Base-by-base conservation (phyloP, 2,329 filamentous ascomycete species). In the Leptographium procerum region DNA sequence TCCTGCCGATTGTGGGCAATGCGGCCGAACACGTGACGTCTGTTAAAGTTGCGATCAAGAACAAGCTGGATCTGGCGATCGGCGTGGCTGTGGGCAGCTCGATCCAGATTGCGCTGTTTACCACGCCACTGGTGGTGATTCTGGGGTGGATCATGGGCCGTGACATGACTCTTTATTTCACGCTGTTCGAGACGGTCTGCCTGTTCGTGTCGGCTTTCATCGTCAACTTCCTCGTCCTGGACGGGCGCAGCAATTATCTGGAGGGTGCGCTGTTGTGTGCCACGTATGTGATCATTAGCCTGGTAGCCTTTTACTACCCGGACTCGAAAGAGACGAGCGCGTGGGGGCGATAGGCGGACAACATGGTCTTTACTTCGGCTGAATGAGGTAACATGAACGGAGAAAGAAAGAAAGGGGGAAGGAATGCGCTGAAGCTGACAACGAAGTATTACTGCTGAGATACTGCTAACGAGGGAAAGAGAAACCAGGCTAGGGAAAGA, bases 171-270 rank as follows among this genome's bases (percentile, higher is more conserved):
- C 78, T 95, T 36, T 91, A 92, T 74, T 95, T 95, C 71, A 89
- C 89, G 61, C 79, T 90, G 54, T 95, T 95, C 71, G 89, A 95
- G 78, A 95, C 89, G 0, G 87, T 94, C 26, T 89, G 87, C 59
- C 81, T 95, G 66, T 95, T 95, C 71, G 83, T 92, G 56, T 88
- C 84, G 56, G 85, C 90, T 9, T 85, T 95, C 63, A 90, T 95
- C 62, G 88, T 92, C 71, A 94, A 92, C 72, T 95, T 94, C 69
- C 73, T 95, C 60, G 89, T 95, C 54, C 76, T 92, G 61, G 90
- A 95, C 66, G 89, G 89, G 13, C 81, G 90, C 69, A 90, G 86
- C 69, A 95, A 95, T 68, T 95, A 94, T 66, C 81, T 95, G 14
- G 89, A 95, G 73, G 89, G 89, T 16, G 85, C 85, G 1, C 69